Percentiles rank a stretch among this genome's conserved stretches.
phyloP scores from a whole-genome alignment of 2,329 filamentous ascomycete genomes.

The Aureobasidium sp. region DNA sequence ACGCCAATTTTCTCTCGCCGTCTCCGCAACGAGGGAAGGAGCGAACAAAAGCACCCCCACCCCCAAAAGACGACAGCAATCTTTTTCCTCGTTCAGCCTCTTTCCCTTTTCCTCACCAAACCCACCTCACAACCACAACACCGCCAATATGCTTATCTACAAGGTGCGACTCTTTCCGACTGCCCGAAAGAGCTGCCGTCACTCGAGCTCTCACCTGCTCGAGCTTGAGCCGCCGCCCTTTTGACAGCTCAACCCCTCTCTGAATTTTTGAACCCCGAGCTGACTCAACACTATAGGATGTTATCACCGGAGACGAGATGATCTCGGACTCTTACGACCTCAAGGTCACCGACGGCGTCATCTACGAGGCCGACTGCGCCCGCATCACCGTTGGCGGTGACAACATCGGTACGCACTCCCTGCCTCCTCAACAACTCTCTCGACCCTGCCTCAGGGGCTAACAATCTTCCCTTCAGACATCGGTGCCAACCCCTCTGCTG shows the following conservation, averaged over 20 bases:
- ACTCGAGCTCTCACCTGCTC: slow-evolving; percentile 7
- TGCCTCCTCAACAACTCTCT: not conserved
- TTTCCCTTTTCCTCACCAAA: slow-evolving; percentile 8
- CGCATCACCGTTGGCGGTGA: slow-evolving; percentile 77
- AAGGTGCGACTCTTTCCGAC: slow-evolving; percentile 36
- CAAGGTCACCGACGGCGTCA: slow-evolving; percentile 67
- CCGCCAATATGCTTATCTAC: slow-evolving; percentile 48
- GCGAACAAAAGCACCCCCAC: slow-evolving; percentile 10
- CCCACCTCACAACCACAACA: slow-evolving; percentile 6
- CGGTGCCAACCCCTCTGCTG: slow-evolving; percentile 94
- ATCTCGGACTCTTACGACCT: slow-evolving; percentile 90
- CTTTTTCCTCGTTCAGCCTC: slow-evolving; percentile 1
- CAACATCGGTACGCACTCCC: slow-evolving; percentile 49
- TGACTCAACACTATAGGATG: slow-evolving; percentile 52
- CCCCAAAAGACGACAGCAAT: not conserved
- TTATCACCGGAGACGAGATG: slow-evolving; percentile 85
- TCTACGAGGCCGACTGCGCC: slow-evolving; percentile 85
- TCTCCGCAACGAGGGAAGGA: slow-evolving; percentile 7
- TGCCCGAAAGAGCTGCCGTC: slow-evolving; percentile 14
- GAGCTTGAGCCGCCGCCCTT: not conserved
- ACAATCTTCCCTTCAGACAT: slow-evolving; percentile 51
- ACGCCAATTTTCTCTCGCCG: not conserved
- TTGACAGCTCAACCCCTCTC: not conserved
- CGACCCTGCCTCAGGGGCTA: not conserved
- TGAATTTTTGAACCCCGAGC: slow-evolving; percentile 15